These are phyloP conservation scores for Arabis hirsuta DNA, from an alignment of 345 rosid genomes.

Conservation along the genomic window DNA sequence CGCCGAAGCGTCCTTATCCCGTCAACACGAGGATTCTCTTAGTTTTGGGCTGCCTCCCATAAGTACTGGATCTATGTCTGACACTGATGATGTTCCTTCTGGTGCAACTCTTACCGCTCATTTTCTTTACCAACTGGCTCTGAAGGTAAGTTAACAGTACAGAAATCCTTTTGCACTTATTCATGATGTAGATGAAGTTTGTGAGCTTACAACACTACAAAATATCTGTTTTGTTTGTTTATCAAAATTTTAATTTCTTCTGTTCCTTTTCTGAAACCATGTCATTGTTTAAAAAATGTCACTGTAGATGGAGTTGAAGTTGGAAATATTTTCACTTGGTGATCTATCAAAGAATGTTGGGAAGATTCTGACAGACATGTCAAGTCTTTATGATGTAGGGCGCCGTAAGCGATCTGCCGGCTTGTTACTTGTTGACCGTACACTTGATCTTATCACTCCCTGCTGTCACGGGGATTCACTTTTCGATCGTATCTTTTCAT, in stretches of 20 bases:
- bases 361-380: conserved; percentile 93
- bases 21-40: conserved; percentile 73
- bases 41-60: conserved; percentile 87
- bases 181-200: conserved; percentile 68
- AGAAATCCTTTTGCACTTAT: conserved; percentile 38
- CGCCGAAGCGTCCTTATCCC: conserved; percentile 79
- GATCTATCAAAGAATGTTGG: conserved; percentile 88
- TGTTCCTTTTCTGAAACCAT: conserved; percentile 31
- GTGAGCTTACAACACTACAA: neutral
- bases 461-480: conserved; percentile 93
- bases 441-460: conserved; percentile 94
- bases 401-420: conserved; percentile 94
- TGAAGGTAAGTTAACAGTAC: conserved; percentile 57
- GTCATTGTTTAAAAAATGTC: conserved; percentile 34
- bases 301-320: conserved; percentile 91
- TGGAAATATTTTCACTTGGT: conserved; percentile 95
- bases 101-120: conserved; percentile 89
- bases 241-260: conserved; percentile 16
- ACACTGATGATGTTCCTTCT: conserved; percentile 80
- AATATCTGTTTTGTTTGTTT: conserved; percentile 5
- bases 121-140: conserved; percentile 88
- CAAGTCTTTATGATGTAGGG: conserved; percentile 97
- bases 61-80: conserved; percentile 63
- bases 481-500: conserved; percentile 78
- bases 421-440: conserved; percentile 84